Evolutionary conservation across 441 rosid genomes (phyloP).

Genomic region (Rhodomyrtus psidioides): DNA sequence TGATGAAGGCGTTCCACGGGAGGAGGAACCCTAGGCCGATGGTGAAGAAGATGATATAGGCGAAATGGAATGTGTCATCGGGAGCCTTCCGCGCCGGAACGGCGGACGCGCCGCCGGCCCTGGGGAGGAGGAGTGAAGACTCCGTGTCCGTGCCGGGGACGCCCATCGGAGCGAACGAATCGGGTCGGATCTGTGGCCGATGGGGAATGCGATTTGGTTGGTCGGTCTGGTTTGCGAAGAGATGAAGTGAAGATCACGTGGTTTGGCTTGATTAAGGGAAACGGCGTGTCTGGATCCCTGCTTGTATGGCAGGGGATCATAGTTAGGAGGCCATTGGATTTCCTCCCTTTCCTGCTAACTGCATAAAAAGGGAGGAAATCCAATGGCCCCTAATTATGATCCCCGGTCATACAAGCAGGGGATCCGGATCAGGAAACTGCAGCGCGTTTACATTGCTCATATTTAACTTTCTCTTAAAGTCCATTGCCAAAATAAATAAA

Average conservation of each 20-base stretch:
- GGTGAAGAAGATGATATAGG: conserved; percentile 76
- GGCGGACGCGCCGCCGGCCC: neutral
- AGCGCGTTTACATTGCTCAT: too few relatives aligned
- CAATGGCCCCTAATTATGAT: too few relatives aligned
- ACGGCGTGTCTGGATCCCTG: too few relatives aligned
- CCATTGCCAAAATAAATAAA: too few relatives aligned
- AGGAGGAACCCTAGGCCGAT: conserved; percentile 76
- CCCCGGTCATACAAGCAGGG: too few relatives aligned
- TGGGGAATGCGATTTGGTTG: neutral
- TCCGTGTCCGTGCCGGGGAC: conserved; percentile 39
- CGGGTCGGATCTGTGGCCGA: neutral
- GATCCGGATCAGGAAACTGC: too few relatives aligned
- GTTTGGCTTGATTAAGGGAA: neutral
- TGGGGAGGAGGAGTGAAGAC: conserved; percentile 35
- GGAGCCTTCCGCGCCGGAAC: conserved; percentile 21
- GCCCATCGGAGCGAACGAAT: neutral
- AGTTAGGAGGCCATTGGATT: too few relatives aligned
- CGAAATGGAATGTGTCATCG: conserved; percentile 54
- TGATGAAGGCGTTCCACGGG: conserved; percentile 95
- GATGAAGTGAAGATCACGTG: neutral
- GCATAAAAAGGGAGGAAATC: too few relatives aligned
- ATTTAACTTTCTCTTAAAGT: neutral
- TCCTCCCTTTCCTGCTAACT: too few relatives aligned
- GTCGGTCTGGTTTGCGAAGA: neutral
- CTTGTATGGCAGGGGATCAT: too few relatives aligned